Percentiles rank a stretch among this genome's conserved stretches.
These are phyloP conservation scores for Aristolochia contorta DNA, from an alignment of 164 flowering plant genomes.

Conservation along the genomic window DNA sequence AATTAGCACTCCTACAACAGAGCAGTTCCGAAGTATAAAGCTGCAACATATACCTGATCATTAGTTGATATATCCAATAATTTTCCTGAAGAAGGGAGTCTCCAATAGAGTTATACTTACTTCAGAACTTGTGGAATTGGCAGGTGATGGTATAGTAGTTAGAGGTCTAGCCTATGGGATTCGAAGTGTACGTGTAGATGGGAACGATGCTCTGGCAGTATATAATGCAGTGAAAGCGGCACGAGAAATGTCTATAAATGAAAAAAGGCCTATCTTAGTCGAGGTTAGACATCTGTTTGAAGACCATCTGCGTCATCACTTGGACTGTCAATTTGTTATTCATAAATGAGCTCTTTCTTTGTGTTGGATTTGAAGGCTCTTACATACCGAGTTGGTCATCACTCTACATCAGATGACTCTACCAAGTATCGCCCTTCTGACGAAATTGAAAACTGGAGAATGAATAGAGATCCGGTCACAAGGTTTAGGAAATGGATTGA, in stretches of 20 bases:
- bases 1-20: constrained; percentile 80
- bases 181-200: constrained; percentile 79
- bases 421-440: constrained; percentile 68
- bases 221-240: constrained; percentile 63
- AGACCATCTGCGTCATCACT: neutral
- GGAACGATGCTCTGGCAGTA: constrained; percentile 87
- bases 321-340: neutral
- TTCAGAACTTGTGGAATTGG: neutral
- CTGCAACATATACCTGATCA: neutral
- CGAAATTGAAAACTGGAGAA: constrained; percentile 83
- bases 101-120: no score
- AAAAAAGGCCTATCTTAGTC: constrained; percentile 60
- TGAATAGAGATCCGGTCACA: constrained; percentile 41
- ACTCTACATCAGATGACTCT: constrained; percentile 94
- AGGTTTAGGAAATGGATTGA: constrained; percentile 78
- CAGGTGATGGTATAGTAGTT: constrained; percentile 84
- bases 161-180: constrained; percentile 87
- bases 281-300: constrained; percentile 39
- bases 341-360: neutral
- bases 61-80: no score
- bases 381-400: constrained; percentile 92
- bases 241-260: constrained; percentile 67
- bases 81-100: no score
- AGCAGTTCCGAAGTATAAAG: constrained; percentile 79
- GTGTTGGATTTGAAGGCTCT: constrained; percentile 41